A percentile compares a stretch with the other conserved stretches of the same genome.
phyloP scores from a whole-genome alignment of 768 basidiomycete genomes.

The Tricholomella constricta region DNA sequence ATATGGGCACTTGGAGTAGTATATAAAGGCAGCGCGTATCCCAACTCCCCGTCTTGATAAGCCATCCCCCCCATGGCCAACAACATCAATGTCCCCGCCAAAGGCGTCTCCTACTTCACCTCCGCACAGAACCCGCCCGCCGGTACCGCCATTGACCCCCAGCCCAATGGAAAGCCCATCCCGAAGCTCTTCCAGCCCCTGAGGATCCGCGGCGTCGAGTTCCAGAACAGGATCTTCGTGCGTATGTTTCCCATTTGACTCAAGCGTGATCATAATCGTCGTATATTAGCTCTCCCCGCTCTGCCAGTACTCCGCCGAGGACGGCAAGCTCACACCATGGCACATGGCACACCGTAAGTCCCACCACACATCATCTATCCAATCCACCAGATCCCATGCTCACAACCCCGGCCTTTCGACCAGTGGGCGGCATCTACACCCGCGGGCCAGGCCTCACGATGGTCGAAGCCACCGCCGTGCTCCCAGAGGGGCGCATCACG shows the following conservation, averaged over 20 bases:
- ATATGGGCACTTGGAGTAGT: no score
- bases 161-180: slow-evolving; percentile 37
- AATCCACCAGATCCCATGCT: neutral
- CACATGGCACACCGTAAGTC: slow-evolving; percentile 62
- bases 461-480: slow-evolving; percentile 67
- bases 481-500: slow-evolving; percentile 62
- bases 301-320: slow-evolving; percentile 59
- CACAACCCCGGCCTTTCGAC: neutral
- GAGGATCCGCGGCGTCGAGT: slow-evolving; percentile 52
- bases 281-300: slow-evolving; percentile 49
- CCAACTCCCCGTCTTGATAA: no score
- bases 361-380: no score
- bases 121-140: slow-evolving; percentile 45
- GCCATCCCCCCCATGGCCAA: no score
- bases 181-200: slow-evolving; percentile 54
- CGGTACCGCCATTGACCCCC: slow-evolving; percentile 42
- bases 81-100: slow-evolving; percentile 20
- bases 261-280: no score
- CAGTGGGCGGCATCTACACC: slow-evolving; percentile 55
- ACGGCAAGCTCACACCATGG: slow-evolving; percentile 57
- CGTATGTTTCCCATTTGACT: no score
- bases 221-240: slow-evolving; percentile 59
- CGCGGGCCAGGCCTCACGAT: slow-evolving; percentile 59
- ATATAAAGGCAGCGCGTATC: no score
- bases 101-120: slow-evolving; percentile 37